These are phyloP conservation scores for Aurantiochytrium sp. DNA, from an alignment of 108 stramenopile species.

Conservation along the genomic window DNA sequence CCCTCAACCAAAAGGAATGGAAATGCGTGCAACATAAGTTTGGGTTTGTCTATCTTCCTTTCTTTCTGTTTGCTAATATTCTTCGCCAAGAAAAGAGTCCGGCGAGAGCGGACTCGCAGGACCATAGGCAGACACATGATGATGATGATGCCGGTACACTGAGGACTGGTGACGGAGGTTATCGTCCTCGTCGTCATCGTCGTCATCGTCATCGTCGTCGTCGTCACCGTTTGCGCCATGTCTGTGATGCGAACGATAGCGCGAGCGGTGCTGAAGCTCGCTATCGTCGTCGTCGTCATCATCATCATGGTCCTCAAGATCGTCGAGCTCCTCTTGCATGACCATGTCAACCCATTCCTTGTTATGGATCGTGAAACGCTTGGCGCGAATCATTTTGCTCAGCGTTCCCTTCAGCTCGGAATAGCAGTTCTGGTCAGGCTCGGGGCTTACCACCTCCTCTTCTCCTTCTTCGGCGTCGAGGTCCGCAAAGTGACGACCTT, in stretches of 20 bases:
- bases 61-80: background rate
- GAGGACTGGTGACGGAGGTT: background rate
- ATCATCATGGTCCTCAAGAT: constrained; percentile 11
- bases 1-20: no score
- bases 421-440: background rate
- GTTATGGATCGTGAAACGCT: constrained; percentile 19
- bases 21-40: background rate
- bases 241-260: no score
- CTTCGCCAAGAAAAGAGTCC: background rate
- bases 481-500: background rate
- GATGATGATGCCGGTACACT: background rate
- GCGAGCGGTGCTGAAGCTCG: background rate
- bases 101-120: background rate
- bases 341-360: constrained; percentile 20
- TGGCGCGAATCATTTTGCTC: constrained; percentile 12
- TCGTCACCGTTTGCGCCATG: background rate
- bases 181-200: background rate
- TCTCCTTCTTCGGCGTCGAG: background rate
- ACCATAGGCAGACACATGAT: background rate
- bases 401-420: background rate
- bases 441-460: background rate
- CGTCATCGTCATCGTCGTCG: background rate
- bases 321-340: constrained; percentile 14
- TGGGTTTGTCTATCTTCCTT: background rate
- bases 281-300: background rate